Evolutionary conservation across 148 eudicot species (phyloP).

Genomic region (Limonium bicolor): DNA sequence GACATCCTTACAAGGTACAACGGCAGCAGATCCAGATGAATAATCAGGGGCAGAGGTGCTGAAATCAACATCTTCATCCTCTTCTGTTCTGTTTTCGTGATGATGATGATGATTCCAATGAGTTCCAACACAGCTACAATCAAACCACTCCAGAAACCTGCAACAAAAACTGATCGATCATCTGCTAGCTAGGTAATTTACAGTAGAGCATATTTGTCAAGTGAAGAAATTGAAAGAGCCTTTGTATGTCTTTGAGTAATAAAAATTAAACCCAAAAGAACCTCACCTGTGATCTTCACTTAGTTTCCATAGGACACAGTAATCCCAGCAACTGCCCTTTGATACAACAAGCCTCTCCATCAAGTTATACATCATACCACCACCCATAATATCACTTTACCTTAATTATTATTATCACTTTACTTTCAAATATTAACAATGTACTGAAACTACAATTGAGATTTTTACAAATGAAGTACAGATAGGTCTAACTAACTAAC

Average conservation of each 20-base stretch:
- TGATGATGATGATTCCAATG: conserved; percentile 15
- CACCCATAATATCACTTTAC: conserved; percentile 24
- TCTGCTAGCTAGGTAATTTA: background rate
- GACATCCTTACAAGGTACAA: conserved; percentile 43
- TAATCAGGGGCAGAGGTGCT: background rate
- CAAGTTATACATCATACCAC: conserved; percentile 23
- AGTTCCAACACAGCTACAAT: conserved; percentile 67
- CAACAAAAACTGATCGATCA: background rate
- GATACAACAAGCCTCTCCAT: conserved; percentile 55
- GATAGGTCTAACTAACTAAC: background rate
- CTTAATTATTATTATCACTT: no score
- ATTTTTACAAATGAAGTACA: background rate
- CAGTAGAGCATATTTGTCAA: no score
- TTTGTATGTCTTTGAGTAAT: no score
- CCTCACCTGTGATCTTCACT: conserved; percentile 95
- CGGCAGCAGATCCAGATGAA: conserved; percentile 17
- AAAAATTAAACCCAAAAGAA: background rate
- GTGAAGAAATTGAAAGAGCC: no score
- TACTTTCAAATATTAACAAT: conserved; percentile 5
- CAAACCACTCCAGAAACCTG: conserved; percentile 68
- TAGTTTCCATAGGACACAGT: conserved; percentile 68
- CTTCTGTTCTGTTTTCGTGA: conserved; percentile 11
- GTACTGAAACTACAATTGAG: background rate
- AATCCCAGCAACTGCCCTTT: conserved; percentile 67
- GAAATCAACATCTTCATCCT: background rate